phyloP scores from a whole-genome alignment of 2,329 filamentous ascomycete genomes.

The Massarina eburnea region DNA sequence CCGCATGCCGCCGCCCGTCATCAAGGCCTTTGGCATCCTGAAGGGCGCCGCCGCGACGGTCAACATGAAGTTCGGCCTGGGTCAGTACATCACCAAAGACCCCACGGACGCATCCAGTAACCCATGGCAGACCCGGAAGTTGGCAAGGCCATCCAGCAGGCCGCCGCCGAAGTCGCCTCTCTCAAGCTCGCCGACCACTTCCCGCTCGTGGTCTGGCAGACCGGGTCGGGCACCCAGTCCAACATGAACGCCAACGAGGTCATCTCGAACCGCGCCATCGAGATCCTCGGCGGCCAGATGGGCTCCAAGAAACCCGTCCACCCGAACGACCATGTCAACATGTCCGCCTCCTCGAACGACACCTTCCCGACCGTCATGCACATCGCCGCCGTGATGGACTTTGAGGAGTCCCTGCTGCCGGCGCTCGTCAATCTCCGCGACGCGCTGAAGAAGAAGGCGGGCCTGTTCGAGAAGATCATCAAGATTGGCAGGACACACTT shows the following conservation, averaged over 20 bases:
- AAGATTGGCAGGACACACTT: conserved; percentile 98
- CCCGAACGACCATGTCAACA: conserved; percentile 99
- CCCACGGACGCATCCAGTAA: conserved; percentile 17
- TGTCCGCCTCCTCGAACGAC: conserved; percentile 97
- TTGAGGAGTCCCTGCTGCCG: conserved; percentile 83
- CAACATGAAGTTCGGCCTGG: conserved; percentile 90
- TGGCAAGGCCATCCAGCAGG: conserved; percentile 90
- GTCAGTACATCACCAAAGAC: conserved; percentile 53
- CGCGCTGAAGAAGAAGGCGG: conserved; percentile 84
- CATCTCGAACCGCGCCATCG: conserved; percentile 98
- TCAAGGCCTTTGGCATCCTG: conserved; percentile 92
- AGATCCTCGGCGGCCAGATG: conserved; percentile 92
- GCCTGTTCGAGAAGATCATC: conserved; percentile 91
- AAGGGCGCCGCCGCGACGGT: conserved; percentile 96
- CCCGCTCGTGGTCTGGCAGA: conserved; percentile 98
- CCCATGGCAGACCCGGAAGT: conserved; percentile 72
- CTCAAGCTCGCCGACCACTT: conserved; percentile 97
- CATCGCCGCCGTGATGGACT: conserved; percentile 92
- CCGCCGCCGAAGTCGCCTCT: conserved; percentile 87
- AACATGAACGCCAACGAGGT: conserved; percentile 99
- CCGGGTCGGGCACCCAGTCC: conserved; percentile 95
- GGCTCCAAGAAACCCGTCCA: conserved; percentile 98
- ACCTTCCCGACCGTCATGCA: conserved; percentile 99
- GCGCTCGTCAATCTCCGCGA: conserved; percentile 78
- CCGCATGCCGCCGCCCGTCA: conserved; percentile 91